Base-by-base conservation (phyloP, 1,284 basidiomycete species). In the Rhodotorula sp. region DNA sequence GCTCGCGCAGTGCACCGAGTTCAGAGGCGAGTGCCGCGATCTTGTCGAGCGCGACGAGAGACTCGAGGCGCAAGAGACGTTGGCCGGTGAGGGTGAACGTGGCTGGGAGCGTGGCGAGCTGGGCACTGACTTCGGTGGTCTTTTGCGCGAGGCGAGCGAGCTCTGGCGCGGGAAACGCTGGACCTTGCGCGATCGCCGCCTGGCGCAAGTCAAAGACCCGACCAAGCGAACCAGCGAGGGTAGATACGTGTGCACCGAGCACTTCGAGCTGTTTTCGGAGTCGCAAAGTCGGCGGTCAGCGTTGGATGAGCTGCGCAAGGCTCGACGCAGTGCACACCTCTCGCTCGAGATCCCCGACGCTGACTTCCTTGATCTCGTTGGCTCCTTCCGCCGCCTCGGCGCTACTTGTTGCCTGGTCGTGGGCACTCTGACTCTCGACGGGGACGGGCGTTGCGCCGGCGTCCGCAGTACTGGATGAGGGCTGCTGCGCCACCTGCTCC, bases 301-400 rank as follows among this genome's bases (percentile, higher is more conserved):
- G 2, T 1, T 8, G 45, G 8, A 14, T 23, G 19, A 3, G 43
- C 43, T 12, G 47, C 10, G 38, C 5, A 28, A 28, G 15, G 28
- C 15, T 3, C 14, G 26, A 21, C 1, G 12, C 3, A 31, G 26
- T 1, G 50, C 66, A 45, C 49, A 67, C 69, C 62, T 71, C 69
- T 16, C 62, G 59, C 5, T 61, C 47, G 26, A 71, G 47, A 19
- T 71, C 69, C 23, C 64, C 69, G 19, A 71, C 63, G 26, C 59
- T 71, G 16, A 66, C 66, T 19, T 64, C 69, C 26, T 61, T 60
- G 23, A 50, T 23, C 15, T 26, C 47, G 38, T 2, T 43, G n/a
- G n/a, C n/a, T 43, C 38, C 38, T 2, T 43, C 10, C 57, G 8
- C 57, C 4, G 8, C 21, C 4, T 43, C 34, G 19, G 34, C 7